Conservation (phyloP, 192 early-diverging fungal species). For the Linnemannia zychae region DNA sequence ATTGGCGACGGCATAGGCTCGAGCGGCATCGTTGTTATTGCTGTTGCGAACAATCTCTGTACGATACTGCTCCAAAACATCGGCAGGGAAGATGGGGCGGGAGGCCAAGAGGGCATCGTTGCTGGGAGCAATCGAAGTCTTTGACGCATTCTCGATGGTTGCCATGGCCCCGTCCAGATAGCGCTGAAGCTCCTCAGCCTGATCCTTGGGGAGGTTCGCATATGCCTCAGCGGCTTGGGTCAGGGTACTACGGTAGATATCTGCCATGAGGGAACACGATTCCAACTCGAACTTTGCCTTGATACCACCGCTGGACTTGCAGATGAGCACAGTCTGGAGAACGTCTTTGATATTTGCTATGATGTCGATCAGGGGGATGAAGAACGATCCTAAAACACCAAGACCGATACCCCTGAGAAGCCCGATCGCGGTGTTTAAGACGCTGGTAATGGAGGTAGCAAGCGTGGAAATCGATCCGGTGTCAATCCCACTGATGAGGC, state of each 20-base stretch:
- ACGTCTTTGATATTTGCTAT: background rate
- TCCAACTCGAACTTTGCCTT: background rate
- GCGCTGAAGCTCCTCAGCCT: background rate
- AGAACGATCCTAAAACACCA: background rate
- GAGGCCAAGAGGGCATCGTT: background rate
- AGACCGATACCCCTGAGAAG: background rate
- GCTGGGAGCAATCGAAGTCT: background rate
- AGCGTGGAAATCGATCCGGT: background rate
- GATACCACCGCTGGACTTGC: background rate
- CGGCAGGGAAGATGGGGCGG: background rate
- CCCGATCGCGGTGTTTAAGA: background rate
- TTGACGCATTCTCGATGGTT: constrained; percentile 5
- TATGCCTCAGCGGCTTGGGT: background rate
- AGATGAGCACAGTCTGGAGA: background rate
- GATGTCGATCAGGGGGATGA: background rate
- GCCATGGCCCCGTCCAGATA: background rate
- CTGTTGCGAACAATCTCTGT: background rate
- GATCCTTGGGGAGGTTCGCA: background rate
- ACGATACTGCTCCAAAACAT: background rate
- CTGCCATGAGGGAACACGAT: background rate
- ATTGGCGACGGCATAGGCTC: background rate
- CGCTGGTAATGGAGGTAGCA: background rate
- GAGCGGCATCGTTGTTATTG: background rate
- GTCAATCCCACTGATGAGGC: background rate
- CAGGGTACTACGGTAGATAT: background rate